These are phyloP conservation scores for Pelagophyceae sp. DNA, from an alignment of 352 stramenopile species.

Conservation along the genomic window DNA sequence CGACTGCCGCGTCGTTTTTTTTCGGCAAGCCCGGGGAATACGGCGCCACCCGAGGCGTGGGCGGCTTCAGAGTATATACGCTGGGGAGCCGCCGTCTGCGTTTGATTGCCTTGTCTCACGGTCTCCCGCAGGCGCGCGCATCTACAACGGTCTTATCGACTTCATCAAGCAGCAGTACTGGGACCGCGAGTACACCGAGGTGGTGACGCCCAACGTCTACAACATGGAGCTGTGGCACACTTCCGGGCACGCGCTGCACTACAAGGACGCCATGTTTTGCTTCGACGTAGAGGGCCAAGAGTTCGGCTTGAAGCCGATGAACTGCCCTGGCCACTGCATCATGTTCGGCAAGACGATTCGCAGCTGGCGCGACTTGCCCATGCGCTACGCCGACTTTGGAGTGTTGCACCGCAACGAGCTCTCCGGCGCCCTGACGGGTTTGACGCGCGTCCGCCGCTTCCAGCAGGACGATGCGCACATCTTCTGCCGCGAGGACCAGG, in stretches of 20 bases:
- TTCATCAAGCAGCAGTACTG: conserved; percentile 89
- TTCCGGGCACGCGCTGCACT: conserved; percentile 89
- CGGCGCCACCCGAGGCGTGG: no score
- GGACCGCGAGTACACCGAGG: conserved; percentile 77
- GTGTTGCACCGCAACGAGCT: conserved; percentile 94
- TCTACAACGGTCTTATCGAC: conserved; percentile 96
- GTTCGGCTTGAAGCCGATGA: conserved; percentile 96
- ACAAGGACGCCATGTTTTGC: conserved; percentile 97
- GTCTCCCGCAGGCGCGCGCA: no score
- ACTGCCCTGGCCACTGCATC: conserved; percentile 95
- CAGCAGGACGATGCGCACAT: conserved; percentile 97
- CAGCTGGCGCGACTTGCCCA: conserved; percentile 90
- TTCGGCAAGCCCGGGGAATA: no score
- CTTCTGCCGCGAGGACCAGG: conserved; percentile 92
- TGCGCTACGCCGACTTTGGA: conserved; percentile 94
- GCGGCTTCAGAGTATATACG: no score
- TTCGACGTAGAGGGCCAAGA: conserved; percentile 89
- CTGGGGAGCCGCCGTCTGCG: no score
- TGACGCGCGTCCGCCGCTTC: conserved; percentile 91
- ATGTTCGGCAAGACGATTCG: conserved; percentile 86
- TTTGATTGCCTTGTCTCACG: no score
- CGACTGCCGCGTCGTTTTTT: no score
- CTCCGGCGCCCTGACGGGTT: conserved; percentile 83
- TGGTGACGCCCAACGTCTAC: conserved; percentile 96
- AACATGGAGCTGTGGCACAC: conserved; percentile 95